Evolutionary conservation across 192 early-diverging fungal genomes (phyloP), one percentile per base, ranked within the genome.

Genomic region (Coemansia sp.): DNA sequence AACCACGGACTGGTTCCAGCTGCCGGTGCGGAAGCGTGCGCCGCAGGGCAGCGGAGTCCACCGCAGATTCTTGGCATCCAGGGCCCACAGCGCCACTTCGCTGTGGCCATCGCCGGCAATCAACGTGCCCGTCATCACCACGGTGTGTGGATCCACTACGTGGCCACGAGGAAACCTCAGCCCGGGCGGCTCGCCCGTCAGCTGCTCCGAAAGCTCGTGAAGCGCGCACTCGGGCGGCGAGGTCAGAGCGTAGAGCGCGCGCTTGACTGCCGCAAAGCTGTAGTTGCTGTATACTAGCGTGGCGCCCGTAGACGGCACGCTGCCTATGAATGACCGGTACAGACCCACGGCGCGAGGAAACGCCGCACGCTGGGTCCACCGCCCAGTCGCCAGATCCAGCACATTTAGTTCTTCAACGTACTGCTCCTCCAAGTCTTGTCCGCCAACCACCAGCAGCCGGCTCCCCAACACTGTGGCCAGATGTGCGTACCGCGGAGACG

Each of bases 321-420:
- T 84, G 14, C 86, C 82, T 10, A 86, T 82, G 19, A 90, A 80
- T 13, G 89, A 89, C 17, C 89, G 85, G 57, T 91, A 91, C 17
- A 87, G 83, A 19, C 89, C 89, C 25, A 87, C 85, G 27, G 87
- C 85, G 32, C 86, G 85, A 8, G 86, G 83, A 31, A 91, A 83
- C 32, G 80, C 77, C 67, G 82, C 72, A 6, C 82, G 80, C 27
- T 70, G 64, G 23, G 78, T 73, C 89, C 89, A 91, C n/a, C 72
- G 71, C 19, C 86, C 82, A 6, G 78, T 65, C 23, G 82, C 80
- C 33, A 91, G 60, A 58, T 91, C 83, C n/a, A 89, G 75, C 3
- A 91, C 83, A 37, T 89, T 89, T 50, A 89, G 78, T 53, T 91
- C 86, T 59, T 85, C 85, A 5, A 91, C 80, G 56, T 91, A 91